These are phyloP conservation scores for Aspergillus latus DNA, from an alignment of 2,329 filamentous ascomycete genomes.

Conservation along the genomic window DNA sequence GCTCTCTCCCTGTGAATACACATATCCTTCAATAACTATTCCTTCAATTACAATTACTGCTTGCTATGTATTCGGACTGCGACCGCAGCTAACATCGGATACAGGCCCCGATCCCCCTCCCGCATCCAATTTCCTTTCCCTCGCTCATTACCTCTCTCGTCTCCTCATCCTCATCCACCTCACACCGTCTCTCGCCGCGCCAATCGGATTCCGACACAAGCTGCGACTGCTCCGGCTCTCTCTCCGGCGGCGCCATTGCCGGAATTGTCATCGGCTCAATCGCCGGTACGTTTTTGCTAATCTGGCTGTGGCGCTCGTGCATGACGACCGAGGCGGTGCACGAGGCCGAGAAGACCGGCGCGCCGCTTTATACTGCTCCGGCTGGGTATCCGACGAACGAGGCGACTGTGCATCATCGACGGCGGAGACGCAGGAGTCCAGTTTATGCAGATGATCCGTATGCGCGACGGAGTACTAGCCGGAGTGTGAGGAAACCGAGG, in stretches of 20 bases:
- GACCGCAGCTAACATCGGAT: no score
- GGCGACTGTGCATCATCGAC: conserved; percentile 22
- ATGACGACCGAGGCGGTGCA: conserved; percentile 7
- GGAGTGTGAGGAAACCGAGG: conserved; percentile 33
- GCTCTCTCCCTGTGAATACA: no score
- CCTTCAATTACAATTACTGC: no score
- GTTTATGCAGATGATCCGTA: conserved; percentile 28
- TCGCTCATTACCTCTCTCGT: not conserved
- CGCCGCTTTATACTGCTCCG: conserved; percentile 9
- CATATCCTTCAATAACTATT: no score
- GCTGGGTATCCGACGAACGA: conserved; percentile 26
- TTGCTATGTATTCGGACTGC: no score
- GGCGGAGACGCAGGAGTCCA: conserved; percentile 20
- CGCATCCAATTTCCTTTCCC: not conserved
- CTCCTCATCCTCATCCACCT: not conserved
- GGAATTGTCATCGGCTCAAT: conserved; percentile 44
- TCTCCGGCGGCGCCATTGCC: conserved; percentile 38
- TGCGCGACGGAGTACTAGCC: conserved; percentile 11
- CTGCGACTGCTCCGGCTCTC: conserved; percentile 26
- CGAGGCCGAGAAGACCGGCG: conserved; percentile 20
- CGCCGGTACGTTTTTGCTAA: conserved; percentile 35
- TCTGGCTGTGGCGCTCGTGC: conserved; percentile 38
- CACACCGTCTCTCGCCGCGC: not conserved
- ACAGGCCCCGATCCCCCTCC: not conserved
- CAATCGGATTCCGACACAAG: conserved; percentile 2